Evolutionary conservation across 495 filamentous ascomycete species (phyloP).

Genomic region (Aspergillus sclerotiicarbonarius): DNA sequence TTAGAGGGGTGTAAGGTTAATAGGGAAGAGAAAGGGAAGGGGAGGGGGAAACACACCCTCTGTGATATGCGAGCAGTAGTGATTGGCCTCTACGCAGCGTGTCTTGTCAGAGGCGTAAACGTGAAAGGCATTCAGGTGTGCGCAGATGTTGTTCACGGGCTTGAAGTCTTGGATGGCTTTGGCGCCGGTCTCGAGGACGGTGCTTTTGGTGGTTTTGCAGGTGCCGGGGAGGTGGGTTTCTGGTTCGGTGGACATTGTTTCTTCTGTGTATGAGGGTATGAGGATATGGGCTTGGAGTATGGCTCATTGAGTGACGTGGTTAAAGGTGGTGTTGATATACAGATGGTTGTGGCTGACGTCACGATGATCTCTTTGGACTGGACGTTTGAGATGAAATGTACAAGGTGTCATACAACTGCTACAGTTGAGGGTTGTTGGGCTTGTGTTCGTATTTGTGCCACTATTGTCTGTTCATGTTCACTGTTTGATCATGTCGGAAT

Average conservation of each 20-base stretch:
- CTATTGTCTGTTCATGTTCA: neutral
- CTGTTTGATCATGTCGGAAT: neutral
- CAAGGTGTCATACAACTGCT: too few relatives aligned
- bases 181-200: slow-evolving; percentile 65
- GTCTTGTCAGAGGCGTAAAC: slow-evolving; percentile 68
- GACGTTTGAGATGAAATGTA: too few relatives aligned
- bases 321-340: neutral
- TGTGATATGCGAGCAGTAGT: slow-evolving; percentile 81
- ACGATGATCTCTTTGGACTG: slow-evolving; percentile 26
- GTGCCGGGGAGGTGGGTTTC: slow-evolving; percentile 45
- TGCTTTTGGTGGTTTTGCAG: slow-evolving; percentile 53
- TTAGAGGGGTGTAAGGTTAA: too few relatives aligned
- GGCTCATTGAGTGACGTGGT: neutral
- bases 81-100: slow-evolving; percentile 72
- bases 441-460: too few relatives aligned
- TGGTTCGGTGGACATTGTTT: neutral
- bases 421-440: neutral
- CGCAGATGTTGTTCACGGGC: slow-evolving; percentile 76
- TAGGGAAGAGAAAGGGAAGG: neutral
- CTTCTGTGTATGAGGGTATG: neutral
- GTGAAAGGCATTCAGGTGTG: slow-evolving; percentile 84
- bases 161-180: slow-evolving; percentile 63
- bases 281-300: neutral
- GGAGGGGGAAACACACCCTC: slow-evolving; percentile 43
- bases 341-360: slow-evolving; percentile 17